Percentiles rank a stretch among this genome's conserved stretches.
Evolutionary conservation across 1,284 basidiomycete genomes (phyloP).

Genomic region (Trametes versicolor): DNA sequence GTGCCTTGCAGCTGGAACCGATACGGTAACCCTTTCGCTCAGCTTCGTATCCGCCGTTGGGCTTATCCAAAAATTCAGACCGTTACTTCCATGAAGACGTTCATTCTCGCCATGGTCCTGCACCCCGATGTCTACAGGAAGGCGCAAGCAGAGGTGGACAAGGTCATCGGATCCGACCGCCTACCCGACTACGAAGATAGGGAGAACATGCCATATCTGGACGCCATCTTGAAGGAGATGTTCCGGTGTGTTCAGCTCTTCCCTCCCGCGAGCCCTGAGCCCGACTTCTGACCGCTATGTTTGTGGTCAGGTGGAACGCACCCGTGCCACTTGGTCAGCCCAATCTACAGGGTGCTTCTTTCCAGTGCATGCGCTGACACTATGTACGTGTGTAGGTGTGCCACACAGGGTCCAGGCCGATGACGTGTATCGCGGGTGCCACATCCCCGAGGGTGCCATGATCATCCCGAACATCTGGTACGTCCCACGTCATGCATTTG

Average conservation of each 20-base stretch:
- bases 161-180: conserved; percentile 42
- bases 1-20: conserved; percentile 35
- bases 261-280: neutral
- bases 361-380: neutral
- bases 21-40: conserved; percentile 28
- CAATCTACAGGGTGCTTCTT: too few relatives aligned
- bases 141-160: conserved; percentile 47
- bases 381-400: conserved; percentile 30
- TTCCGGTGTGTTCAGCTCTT: conserved; percentile 21
- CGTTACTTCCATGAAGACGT: conserved; percentile 36
- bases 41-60: neutral
- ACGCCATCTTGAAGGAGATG: conserved; percentile 48
- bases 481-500: neutral
- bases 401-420: conserved; percentile 35
- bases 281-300: neutral
- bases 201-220: conserved; percentile 45
- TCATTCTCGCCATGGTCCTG: conserved; percentile 39
- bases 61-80: conserved; percentile 29
- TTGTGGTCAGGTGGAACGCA: conserved; percentile 33
- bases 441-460: conserved; percentile 37
- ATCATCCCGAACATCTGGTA: conserved; percentile 42
- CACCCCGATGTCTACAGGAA: conserved; percentile 42
- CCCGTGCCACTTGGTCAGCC: conserved; percentile 37
- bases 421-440: conserved; percentile 37
- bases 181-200: conserved; percentile 47